Percentiles rank a stretch among this genome's conserved stretches.
phyloP scores from a whole-genome alignment of 1,284 basidiomycete genomes.

The Marasmius tenuissimus region DNA sequence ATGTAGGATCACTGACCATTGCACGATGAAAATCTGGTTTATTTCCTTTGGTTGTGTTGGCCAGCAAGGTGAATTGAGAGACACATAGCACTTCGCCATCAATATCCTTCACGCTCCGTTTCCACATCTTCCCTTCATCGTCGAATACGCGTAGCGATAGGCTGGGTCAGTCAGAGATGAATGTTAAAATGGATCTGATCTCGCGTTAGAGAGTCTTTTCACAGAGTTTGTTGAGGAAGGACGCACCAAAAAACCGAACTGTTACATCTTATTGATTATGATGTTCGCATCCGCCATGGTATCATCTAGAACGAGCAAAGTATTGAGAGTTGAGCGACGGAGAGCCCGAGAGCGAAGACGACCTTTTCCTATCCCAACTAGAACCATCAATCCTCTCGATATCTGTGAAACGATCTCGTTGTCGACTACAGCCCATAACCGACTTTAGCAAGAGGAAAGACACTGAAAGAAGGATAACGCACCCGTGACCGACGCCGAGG shows the following conservation, averaged over 20 bases:
- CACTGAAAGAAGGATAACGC: conserved; percentile 14
- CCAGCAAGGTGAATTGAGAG: conserved; percentile 89
- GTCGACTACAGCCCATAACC: conserved; percentile 50
- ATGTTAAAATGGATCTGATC: background rate
- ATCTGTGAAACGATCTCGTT: conserved; percentile 76
- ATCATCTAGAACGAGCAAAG: conserved; percentile 60
- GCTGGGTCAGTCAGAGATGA: conserved; percentile 32
- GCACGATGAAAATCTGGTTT: conserved; percentile 91
- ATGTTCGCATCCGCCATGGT: conserved; percentile 66
- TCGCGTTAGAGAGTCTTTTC: background rate
- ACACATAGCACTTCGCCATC: conserved; percentile 87
- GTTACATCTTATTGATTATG: conserved; percentile 81
- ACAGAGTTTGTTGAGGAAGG: background rate
- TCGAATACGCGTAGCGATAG: conserved; percentile 74
- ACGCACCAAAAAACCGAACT: conserved; percentile 13
- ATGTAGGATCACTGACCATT: conserved; percentile 63
- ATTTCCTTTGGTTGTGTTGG: conserved; percentile 83
- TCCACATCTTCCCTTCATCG: conserved; percentile 76
- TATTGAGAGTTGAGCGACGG: conserved; percentile 16
- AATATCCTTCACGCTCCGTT: conserved; percentile 79
- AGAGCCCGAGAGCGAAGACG: conserved; percentile 23
- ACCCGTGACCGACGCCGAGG: conserved; percentile 76
- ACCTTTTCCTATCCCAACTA: conserved; percentile 86
- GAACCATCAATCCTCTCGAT: conserved; percentile 80
- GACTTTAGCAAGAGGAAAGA: conserved; percentile 7